These are phyloP conservation scores for Didymella pinodella DNA, from an alignment of 2,329 filamentous ascomycete species.

Conservation along the genomic window DNA sequence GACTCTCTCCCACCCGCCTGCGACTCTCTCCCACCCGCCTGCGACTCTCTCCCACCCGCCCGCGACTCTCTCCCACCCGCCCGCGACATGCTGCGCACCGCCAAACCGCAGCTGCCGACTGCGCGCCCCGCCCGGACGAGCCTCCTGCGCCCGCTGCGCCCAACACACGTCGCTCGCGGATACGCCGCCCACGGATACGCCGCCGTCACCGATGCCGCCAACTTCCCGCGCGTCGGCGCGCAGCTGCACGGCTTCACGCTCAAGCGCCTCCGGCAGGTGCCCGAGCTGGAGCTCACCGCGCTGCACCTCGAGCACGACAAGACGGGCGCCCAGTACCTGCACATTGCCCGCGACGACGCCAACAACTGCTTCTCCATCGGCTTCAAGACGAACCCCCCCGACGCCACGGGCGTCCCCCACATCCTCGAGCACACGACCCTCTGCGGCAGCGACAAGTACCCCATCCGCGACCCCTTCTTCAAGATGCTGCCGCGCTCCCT, in stretches of 20 bases:
- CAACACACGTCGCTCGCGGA: constrained; percentile 31
- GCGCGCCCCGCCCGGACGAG: constrained; percentile 21
- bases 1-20: constrained; percentile 1
- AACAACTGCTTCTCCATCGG: constrained; percentile 99
- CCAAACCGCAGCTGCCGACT: constrained; percentile 40
- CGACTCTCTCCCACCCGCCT: background rate
- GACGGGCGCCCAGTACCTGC: constrained; percentile 94
- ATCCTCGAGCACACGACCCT: constrained; percentile 97
- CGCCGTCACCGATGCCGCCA: constrained; percentile 77
- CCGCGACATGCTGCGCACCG: constrained; percentile 49
- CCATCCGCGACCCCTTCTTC: constrained; percentile 99
- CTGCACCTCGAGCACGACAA: constrained; percentile 91
- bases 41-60: background rate
- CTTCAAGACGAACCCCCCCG: constrained; percentile 98
- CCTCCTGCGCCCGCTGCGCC: constrained; percentile 1
- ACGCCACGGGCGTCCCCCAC: constrained; percentile 94
- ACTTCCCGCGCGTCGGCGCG: constrained; percentile 80
- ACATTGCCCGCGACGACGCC: constrained; percentile 91
- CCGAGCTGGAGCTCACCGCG: constrained; percentile 91
- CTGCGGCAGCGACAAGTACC: constrained; percentile 95
- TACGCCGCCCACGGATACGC: constrained; percentile 65
- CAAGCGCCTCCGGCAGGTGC: constrained; percentile 86
- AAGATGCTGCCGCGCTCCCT: constrained; percentile 98
- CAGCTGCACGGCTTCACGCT: constrained; percentile 94
- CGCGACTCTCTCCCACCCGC: background rate